A percentile compares a stretch with the other conserved stretches of the same genome.
Conservation (phyloP, 306 rosid species). For the Prunus armeniaca region DNA sequence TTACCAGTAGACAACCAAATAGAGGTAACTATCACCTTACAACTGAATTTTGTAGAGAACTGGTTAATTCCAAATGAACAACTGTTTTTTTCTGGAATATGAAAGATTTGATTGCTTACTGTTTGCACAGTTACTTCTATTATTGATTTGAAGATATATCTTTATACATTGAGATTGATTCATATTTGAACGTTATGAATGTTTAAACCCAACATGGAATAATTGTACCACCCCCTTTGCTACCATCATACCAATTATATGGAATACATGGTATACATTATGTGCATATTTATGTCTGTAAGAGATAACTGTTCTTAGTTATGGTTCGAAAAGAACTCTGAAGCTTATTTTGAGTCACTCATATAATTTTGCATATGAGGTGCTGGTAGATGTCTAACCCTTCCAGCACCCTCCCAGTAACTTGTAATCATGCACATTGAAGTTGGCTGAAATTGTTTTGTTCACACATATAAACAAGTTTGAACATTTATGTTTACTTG, state of each 20-base stretch:
- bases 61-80: constrained; percentile 14
- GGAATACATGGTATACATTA: background rate
- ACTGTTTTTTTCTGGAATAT: constrained; percentile 6
- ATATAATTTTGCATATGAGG: background rate
- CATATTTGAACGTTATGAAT: constrained; percentile 5
- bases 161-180: constrained; percentile 17
- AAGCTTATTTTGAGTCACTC: background rate
- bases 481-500: background rate
- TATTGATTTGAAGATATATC: constrained; percentile 8
- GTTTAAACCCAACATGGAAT: background rate
- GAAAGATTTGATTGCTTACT: constrained; percentile 10
- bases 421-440: background rate
- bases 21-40: constrained; percentile 55
- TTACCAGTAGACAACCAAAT: constrained; percentile 73
- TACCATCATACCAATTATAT: background rate
- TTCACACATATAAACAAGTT: background rate
- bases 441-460: background rate
- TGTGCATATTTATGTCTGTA: background rate
- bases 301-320: background rate
- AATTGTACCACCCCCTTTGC: background rate
- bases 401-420: background rate
- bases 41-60: constrained; percentile 6
- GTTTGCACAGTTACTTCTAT: constrained; percentile 1
- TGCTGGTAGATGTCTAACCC: background rate
- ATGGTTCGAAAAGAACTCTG: background rate